phyloP scores from a whole-genome alignment of 352 stramenopile genomes.

The Pythium dissimile region DNA sequence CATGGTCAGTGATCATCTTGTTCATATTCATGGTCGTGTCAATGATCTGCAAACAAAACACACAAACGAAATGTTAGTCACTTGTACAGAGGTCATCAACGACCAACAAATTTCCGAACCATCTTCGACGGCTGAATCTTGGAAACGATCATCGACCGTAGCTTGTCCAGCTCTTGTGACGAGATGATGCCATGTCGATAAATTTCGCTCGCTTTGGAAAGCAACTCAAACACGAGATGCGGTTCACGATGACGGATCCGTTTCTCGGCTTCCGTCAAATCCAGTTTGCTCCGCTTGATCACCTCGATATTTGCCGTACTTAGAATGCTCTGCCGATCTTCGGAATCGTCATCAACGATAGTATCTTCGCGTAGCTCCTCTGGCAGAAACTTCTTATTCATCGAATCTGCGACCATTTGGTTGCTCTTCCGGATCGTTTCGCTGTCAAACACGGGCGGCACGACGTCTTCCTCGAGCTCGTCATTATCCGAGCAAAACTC shows the following conservation, averaged over 20 bases:
- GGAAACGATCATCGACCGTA: constrained; percentile 75
- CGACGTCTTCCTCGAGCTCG: constrained; percentile 48
- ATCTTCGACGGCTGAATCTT: constrained; percentile 83
- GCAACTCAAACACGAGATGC: constrained; percentile 76
- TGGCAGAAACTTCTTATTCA: constrained; percentile 80
- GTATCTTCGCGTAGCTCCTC: constrained; percentile 36
- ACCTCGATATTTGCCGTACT: constrained; percentile 75
- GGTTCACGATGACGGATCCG: constrained; percentile 80
- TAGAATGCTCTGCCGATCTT: constrained; percentile 17
- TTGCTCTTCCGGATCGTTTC: constrained; percentile 57
- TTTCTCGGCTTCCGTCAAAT: constrained; percentile 77
- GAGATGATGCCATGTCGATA: constrained; percentile 80
- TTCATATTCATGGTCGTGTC: constrained; percentile 86
- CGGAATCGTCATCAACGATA: neutral
- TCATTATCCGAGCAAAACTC: constrained; percentile 57
- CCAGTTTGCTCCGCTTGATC: constrained; percentile 79
- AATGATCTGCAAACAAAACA: constrained; percentile 39
- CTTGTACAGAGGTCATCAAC: neutral
- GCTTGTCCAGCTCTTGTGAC: constrained; percentile 67
- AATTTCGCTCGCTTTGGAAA: constrained; percentile 82
- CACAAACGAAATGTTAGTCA: neutral
- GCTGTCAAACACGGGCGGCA: constrained; percentile 52
- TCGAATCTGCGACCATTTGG: constrained; percentile 76
- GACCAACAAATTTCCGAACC: constrained; percentile 30
- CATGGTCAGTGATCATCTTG: constrained; percentile 81